Conservation (phyloP, 495 filamentous ascomycete genomes). For the Xylaria telfairii region DNA sequence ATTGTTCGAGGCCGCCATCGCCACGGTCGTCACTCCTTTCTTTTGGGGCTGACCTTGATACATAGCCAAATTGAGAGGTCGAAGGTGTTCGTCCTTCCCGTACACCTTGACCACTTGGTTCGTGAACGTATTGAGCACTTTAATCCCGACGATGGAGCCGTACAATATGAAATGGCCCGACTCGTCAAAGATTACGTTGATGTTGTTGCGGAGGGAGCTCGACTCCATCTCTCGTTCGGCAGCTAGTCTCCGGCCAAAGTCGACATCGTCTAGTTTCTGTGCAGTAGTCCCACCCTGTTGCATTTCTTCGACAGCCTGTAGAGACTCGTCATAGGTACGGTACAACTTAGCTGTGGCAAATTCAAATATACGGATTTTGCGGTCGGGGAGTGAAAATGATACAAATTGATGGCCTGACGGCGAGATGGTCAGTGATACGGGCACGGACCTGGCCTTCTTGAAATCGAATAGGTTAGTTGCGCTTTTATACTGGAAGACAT, state of each 20-base stretch:
- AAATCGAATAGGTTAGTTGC: slow-evolving; percentile 95
- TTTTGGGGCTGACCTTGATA: slow-evolving; percentile 95
- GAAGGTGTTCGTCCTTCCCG: slow-evolving; percentile 85
- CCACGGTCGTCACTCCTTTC: slow-evolving; percentile 91
- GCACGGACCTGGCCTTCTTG: slow-evolving; percentile 89
- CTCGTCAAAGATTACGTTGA: slow-evolving; percentile 93
- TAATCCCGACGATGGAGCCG: slow-evolving; percentile 87
- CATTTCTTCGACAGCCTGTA: slow-evolving; percentile 85
- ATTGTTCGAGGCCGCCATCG: slow-evolving; percentile 94
- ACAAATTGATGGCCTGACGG: slow-evolving; percentile 84
- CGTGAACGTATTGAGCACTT: slow-evolving; percentile 93
- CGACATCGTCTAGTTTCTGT: slow-evolving; percentile 81
- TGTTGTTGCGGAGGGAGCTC: slow-evolving; percentile 65
- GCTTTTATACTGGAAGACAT: slow-evolving; percentile 90
- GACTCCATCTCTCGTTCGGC: slow-evolving; percentile 85
- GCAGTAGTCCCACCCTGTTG: slow-evolving; percentile 87
- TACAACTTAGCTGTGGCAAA: slow-evolving; percentile 87
- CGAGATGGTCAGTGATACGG: slow-evolving; percentile 84
- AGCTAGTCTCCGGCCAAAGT: slow-evolving; percentile 89
- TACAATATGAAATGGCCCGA: slow-evolving; percentile 95
- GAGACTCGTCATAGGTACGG: slow-evolving; percentile 92
- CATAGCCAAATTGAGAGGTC: slow-evolving; percentile 80
- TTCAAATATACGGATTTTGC: slow-evolving; percentile 90
- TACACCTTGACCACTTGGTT: slow-evolving; percentile 89
- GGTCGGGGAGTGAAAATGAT: slow-evolving; percentile 91